A percentile compares a stretch with the other conserved stretches of the same genome.
Conservation (phyloP, 495 filamentous ascomycete genomes). For the Astrothelium macrocarpum region DNA sequence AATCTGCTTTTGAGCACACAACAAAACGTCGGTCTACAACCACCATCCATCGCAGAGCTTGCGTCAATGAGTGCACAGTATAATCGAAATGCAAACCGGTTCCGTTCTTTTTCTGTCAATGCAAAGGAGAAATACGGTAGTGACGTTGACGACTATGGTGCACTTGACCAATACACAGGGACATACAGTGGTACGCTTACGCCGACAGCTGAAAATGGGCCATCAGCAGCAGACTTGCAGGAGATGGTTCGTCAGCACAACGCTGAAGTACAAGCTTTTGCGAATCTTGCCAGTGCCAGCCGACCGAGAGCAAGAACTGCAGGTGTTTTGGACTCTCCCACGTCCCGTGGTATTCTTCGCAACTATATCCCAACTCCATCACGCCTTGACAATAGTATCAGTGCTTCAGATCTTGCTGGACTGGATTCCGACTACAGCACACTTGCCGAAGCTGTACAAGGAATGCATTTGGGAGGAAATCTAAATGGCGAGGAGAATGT, state of each 20-base stretch:
- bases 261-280: slow-evolving; percentile 84
- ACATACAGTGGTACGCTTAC: slow-evolving; percentile 61
- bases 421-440: slow-evolving; percentile 65
- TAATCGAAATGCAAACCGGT: slow-evolving; percentile 71
- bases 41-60: slow-evolving; percentile 64
- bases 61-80: slow-evolving; percentile 50
- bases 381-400: slow-evolving; percentile 75
- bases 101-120: slow-evolving; percentile 96
- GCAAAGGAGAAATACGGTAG: slow-evolving; percentile 95
- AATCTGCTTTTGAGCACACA: slow-evolving; percentile 42
- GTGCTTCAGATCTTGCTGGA: slow-evolving; percentile 64
- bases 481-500: slow-evolving; percentile 55
- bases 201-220: slow-evolving; percentile 57
- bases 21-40: slow-evolving; percentile 44
- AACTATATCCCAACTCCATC: slow-evolving; percentile 74
- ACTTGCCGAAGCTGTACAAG: slow-evolving; percentile 64
- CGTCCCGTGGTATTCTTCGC: slow-evolving; percentile 55
- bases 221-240: slow-evolving; percentile 69
- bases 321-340: slow-evolving; percentile 78
- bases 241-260: slow-evolving; percentile 91
- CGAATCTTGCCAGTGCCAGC: slow-evolving; percentile 66
- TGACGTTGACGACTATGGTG: slow-evolving; percentile 63
- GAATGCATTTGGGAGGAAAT: slow-evolving; percentile 59
- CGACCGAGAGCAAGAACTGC: slow-evolving; percentile 83
- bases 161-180: slow-evolving; percentile 30